These are phyloP conservation scores for Arbutus unedo DNA, from an alignment of 148 eudicot species.

Conservation along the genomic window DNA sequence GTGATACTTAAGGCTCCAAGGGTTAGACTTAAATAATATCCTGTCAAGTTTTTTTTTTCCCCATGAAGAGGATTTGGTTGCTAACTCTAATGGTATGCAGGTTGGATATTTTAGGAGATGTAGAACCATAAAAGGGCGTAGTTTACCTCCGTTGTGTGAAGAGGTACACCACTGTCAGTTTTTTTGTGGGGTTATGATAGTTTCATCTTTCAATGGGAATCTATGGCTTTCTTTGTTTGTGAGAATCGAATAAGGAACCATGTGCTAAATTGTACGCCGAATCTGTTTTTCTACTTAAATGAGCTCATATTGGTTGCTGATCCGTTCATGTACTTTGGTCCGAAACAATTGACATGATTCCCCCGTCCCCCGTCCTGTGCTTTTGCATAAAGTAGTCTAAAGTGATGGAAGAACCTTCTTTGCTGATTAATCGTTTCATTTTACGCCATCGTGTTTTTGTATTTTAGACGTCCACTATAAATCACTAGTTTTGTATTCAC, in stretches of 20 bases:
- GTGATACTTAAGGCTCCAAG: slow-evolving; percentile 69
- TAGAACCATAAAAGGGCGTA: slow-evolving; percentile 75
- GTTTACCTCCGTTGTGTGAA: slow-evolving; percentile 82
- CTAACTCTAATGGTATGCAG: slow-evolving; percentile 33
- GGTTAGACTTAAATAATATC: slow-evolving; percentile 38
- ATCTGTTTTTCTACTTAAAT: background rate
- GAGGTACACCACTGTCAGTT: slow-evolving; percentile 44
- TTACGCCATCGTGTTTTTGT: background rate
- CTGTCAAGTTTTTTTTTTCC: background rate
- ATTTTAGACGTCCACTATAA: background rate
- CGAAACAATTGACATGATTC: background rate
- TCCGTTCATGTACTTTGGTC: background rate
- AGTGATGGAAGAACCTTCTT: background rate
- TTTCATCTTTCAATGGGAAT: background rate
- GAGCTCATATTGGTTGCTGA: background rate
- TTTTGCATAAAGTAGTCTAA: background rate
- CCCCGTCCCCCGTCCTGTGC: background rate
- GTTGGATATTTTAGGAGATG: slow-evolving; percentile 90
- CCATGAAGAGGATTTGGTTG: slow-evolving; percentile 4
- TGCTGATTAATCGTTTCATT: background rate
- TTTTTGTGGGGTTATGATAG: background rate
- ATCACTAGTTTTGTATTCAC: background rate
- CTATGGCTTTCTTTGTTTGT: background rate
- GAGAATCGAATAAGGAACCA: background rate
- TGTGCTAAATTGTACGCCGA: background rate